Evolutionary conservation across 1,284 basidiomycete genomes (phyloP).

Genomic region (Afroboletus lepidellus): DNA sequence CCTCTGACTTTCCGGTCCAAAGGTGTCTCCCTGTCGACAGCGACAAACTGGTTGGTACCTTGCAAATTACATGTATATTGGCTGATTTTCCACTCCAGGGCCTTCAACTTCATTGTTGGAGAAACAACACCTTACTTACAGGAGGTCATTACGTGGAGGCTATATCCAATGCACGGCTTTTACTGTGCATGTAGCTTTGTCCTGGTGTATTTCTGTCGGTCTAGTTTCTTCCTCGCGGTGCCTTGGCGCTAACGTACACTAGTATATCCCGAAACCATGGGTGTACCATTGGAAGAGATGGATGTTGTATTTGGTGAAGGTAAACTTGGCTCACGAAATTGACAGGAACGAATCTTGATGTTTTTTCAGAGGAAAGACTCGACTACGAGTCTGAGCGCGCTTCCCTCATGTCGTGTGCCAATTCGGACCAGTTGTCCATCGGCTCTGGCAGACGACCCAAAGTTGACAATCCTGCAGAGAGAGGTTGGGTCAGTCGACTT

Average conservation of each 20-base stretch:
- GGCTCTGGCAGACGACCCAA: constrained; percentile 30
- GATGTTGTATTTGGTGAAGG: constrained; percentile 82
- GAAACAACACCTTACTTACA: constrained; percentile 88
- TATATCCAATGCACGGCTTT: constrained; percentile 96
- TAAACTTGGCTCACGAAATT: constrained; percentile 22
- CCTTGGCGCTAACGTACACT: constrained; percentile 1
- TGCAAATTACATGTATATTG: constrained; percentile 20
- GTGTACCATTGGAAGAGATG: constrained; percentile 81
- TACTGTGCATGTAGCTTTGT: constrained; percentile 90
- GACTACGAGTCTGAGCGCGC: constrained; percentile 74
- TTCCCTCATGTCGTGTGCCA: constrained; percentile 49
- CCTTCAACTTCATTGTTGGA: constrained; percentile 89
- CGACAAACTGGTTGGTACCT: constrained; percentile 50
- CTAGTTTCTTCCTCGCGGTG: not conserved
- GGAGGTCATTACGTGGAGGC: constrained; percentile 86
- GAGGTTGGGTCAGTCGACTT: constrained; percentile 51
- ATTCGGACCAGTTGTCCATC: constrained; percentile 39
- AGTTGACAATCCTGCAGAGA: constrained; percentile 19
- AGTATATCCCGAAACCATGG: constrained; percentile 85
- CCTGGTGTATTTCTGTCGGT: constrained; percentile 75
- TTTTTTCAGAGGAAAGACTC: constrained; percentile 49
- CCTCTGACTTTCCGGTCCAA: constrained; percentile 88
- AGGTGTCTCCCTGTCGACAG: constrained; percentile 91
- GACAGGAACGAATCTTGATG: constrained; percentile 30
- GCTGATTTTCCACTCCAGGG: constrained; percentile 48